Conservation (phyloP, 345 rosid species). For the Populus davidiana region DNA sequence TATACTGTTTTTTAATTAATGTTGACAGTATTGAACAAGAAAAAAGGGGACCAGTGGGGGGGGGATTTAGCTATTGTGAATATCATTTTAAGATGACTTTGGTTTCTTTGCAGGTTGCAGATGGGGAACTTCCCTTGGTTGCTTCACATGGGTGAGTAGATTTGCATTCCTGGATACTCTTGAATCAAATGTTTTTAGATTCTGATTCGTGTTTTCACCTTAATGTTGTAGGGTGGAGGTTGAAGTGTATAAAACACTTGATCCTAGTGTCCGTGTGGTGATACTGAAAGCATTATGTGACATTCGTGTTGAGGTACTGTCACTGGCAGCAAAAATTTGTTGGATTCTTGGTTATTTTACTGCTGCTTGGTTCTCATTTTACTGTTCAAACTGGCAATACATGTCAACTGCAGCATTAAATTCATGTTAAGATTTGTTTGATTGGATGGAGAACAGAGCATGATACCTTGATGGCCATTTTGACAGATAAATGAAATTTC, state of each 20-base stretch:
- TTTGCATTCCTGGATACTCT: conserved; percentile 19
- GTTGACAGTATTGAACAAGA: not conserved
- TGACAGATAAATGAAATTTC: not conserved
- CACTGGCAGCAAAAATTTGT: conserved; percentile 8
- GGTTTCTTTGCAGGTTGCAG: conserved; percentile 71
- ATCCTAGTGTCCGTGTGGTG: conserved; percentile 91
- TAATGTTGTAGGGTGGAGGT: conserved; percentile 60
- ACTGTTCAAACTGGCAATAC: not conserved
- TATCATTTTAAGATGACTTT: conserved; percentile 26
- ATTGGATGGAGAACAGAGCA: not conserved
- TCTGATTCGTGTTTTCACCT: conserved; percentile 25
- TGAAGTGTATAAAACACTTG: conserved; percentile 79
- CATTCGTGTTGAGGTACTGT: conserved; percentile 93
- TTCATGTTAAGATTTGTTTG: conserved; percentile 1
- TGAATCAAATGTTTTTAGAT: conserved; percentile 7
- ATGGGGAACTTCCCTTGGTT: conserved; percentile 94
- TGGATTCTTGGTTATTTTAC: not conserved
- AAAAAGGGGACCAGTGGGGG: not conserved
- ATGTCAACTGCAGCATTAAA: not conserved
- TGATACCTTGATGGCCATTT: not conserved
- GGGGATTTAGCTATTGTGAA: not conserved
- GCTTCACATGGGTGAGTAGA: conserved; percentile 90
- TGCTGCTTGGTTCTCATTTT: not conserved
- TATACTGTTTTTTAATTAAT: conserved; percentile 19
- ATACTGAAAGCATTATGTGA: conserved; percentile 95